Percentiles rank a stretch among this genome's conserved stretches.
Evolutionary conservation across 805 yeast genomes (phyloP).

Genomic region (Danielia oregonensis): DNA sequence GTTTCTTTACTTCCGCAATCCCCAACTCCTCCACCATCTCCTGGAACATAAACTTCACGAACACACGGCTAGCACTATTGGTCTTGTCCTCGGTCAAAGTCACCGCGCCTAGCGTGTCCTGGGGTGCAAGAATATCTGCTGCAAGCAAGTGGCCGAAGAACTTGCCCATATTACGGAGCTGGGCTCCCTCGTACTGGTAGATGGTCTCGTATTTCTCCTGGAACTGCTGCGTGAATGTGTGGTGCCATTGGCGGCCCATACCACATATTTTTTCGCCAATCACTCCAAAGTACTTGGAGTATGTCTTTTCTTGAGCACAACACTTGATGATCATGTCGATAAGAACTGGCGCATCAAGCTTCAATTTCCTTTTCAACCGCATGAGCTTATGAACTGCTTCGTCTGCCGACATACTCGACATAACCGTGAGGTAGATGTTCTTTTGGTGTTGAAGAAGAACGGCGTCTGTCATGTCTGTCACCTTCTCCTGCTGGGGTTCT

Average conservation of each 20-base stretch:
- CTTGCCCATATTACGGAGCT: constrained; percentile 73
- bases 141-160: constrained; percentile 85
- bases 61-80: constrained; percentile 76
- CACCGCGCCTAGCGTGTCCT: constrained; percentile 49
- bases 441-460: constrained; percentile 65
- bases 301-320: constrained; percentile 81
- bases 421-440: constrained; percentile 72
- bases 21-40: constrained; percentile 81
- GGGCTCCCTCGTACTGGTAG: constrained; percentile 67
- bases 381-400: constrained; percentile 89
- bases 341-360: constrained; percentile 34
- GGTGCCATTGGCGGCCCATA: constrained; percentile 53
- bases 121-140: constrained; percentile 63
- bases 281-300: constrained; percentile 79
- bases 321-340: constrained; percentile 74
- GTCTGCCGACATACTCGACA: constrained; percentile 87
- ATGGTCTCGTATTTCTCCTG: constrained; percentile 50
- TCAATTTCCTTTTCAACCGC: constrained; percentile 31
- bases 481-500: constrained; percentile 19
- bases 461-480: constrained; percentile 68
- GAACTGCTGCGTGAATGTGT: constrained; percentile 52
- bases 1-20: constrained; percentile 43
- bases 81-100: constrained; percentile 67
- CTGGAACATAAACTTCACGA: constrained; percentile 75
- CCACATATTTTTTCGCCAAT: constrained; percentile 64